Percentiles rank a stretch among this genome's conserved stretches.
These are phyloP conservation scores for Hypoxylon fuscum DNA, from an alignment of 495 filamentous ascomycete genomes.

Conservation along the genomic window DNA sequence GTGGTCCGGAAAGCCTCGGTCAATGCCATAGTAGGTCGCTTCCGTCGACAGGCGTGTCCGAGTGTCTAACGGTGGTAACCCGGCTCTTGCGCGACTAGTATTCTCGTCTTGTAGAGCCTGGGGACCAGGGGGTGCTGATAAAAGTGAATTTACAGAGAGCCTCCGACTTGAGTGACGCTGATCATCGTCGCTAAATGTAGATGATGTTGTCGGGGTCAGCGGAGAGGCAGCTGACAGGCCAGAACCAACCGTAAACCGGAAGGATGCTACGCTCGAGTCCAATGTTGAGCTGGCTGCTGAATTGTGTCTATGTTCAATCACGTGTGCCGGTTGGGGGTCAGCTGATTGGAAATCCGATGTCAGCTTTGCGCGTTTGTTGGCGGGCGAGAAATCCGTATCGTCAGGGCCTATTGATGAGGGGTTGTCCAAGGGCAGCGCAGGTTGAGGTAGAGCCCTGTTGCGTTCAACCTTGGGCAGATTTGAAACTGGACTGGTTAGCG, in stretches of 20 bases:
- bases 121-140: constrained; percentile 40
- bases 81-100: constrained; percentile 25
- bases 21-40: constrained; percentile 67
- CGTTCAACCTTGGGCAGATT: constrained; percentile 32
- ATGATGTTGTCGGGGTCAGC: constrained; percentile 58
- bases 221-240: constrained; percentile 47
- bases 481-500: constrained; percentile 34
- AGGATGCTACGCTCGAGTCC: constrained; percentile 39
- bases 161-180: constrained; percentile 38
- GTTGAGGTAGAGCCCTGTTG: constrained; percentile 23
- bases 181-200: constrained; percentile 54
- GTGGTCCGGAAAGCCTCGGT: constrained; percentile 72
- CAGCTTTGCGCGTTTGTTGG: constrained; percentile 40
- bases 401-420: constrained; percentile 22
- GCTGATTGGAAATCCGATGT: constrained; percentile 33
- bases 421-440: constrained; percentile 26
- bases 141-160: constrained; percentile 44
- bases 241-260: constrained; percentile 39
- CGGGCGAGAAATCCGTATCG: constrained; percentile 25
- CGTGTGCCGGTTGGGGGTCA: constrained; percentile 29
- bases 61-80: constrained; percentile 39
- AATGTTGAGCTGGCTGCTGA: constrained; percentile 44
- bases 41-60: constrained; percentile 39
- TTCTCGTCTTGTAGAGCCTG: constrained; percentile 39
- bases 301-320: constrained; percentile 37